phyloP scores from a whole-genome alignment of 2,329 filamentous ascomycete genomes.

The Fusarium sp. region DNA sequence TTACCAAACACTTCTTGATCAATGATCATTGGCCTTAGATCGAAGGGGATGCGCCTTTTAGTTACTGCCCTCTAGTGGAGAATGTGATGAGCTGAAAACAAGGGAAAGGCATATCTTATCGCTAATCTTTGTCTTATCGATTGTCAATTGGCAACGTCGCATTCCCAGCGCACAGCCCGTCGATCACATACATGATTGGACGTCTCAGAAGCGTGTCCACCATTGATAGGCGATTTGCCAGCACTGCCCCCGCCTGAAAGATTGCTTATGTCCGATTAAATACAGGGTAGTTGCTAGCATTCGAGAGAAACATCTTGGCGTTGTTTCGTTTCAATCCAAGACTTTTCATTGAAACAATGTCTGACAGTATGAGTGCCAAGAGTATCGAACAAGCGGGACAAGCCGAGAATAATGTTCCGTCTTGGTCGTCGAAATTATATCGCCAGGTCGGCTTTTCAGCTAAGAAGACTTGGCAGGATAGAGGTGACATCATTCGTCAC shows the following conservation, averaged over 20 bases:
- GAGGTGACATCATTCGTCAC: background rate
- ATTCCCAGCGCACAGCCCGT: background rate
- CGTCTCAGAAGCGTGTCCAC: background rate
- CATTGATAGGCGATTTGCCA: background rate
- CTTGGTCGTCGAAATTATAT: background rate
- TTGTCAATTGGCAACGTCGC: background rate
- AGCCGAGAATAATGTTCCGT: background rate
- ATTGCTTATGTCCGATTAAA: background rate
- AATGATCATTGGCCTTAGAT: too few species aligned
- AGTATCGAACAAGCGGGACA: background rate
- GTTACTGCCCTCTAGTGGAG: background rate
- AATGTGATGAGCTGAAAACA: too few species aligned
- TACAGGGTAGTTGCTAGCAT: background rate
- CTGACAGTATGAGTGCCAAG: background rate
- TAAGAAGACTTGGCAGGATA: background rate
- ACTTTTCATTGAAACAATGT: background rate
- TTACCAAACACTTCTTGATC: too few species aligned
- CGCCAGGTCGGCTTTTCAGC: background rate
- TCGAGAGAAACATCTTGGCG: background rate
- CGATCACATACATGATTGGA: conserved; percentile 1
- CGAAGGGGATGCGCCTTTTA: too few species aligned
- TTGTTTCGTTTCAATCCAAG: background rate
- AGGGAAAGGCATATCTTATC: accelerated
- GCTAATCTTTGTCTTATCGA: background rate
- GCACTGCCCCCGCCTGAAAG: background rate